A percentile compares a stretch with the other conserved stretches of the same genome.
phyloP scores from a whole-genome alignment of 441 rosid genomes.

The Manihot esculenta region DNA sequence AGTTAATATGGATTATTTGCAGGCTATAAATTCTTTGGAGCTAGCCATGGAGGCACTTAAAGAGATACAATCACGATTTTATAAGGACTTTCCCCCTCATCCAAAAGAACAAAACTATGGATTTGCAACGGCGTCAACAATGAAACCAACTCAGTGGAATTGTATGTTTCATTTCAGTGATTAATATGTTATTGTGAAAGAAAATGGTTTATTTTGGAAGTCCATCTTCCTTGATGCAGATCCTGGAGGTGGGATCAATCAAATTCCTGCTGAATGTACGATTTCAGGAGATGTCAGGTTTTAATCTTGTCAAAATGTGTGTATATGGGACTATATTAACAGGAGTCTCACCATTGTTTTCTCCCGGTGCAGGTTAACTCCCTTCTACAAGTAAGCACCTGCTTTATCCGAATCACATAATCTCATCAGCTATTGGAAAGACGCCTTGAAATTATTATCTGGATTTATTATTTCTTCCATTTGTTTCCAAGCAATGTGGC shows the following conservation, averaged over 20 bases:
- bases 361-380: constrained; percentile 69
- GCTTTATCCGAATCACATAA: constrained; percentile 13
- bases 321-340: constrained; percentile 8
- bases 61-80: constrained; percentile 75
- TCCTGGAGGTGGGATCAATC: constrained; percentile 98
- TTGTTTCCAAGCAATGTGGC: constrained; percentile 3
- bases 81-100: constrained; percentile 84
- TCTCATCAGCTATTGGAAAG: not conserved
- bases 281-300: constrained; percentile 92
- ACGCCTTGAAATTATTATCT: constrained; percentile 2
- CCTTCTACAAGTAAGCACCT: constrained; percentile 82
- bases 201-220: constrained; percentile 19
- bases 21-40: constrained; percentile 94
- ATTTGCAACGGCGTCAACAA: constrained; percentile 93
- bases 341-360: constrained; percentile 22
- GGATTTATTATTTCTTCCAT: not conserved
- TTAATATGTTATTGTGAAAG: constrained; percentile 10
- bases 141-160: constrained; percentile 97
- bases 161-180: constrained; percentile 45
- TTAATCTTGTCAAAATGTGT: constrained; percentile 17
- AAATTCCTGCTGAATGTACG: constrained; percentile 89
- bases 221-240: constrained; percentile 42
- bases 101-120: constrained; percentile 70
- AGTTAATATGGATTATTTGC: constrained; percentile 25
- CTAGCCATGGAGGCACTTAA: constrained; percentile 84